A percentile compares a stretch with the other conserved stretches of the same genome.
These are phyloP conservation scores for Penicillium silybi DNA, from an alignment of 495 filamentous ascomycete genomes.

Conservation along the genomic window DNA sequence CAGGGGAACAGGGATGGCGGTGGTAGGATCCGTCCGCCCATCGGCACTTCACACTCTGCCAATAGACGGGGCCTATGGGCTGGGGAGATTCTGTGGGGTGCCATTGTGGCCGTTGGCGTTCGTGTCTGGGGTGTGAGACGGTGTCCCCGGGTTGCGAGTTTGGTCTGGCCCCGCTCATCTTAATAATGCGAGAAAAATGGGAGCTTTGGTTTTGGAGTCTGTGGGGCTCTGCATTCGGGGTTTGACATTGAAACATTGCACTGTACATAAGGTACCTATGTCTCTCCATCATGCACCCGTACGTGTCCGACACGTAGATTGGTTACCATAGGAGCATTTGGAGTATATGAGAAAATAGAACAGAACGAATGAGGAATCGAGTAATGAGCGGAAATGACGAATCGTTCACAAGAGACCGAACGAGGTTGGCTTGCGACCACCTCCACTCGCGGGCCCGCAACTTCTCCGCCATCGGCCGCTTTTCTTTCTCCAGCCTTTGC, in stretches of 20 bases:
- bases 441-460: conserved; percentile 12
- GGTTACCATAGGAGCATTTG: too few relatives aligned
- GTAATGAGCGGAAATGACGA: neutral
- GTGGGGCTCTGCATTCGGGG: neutral
- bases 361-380: too few relatives aligned
- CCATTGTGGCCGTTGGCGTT: neutral
- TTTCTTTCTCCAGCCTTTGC: conserved; percentile 5
- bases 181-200: conserved; percentile 3
- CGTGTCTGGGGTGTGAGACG: neutral
- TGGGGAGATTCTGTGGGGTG: neutral
- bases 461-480: conserved; percentile 19
- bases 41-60: neutral
- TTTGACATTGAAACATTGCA: neutral
- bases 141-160: too few relatives aligned
- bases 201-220: neutral
- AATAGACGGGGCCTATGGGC: neutral
- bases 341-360: too few relatives aligned
- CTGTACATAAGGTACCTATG: too few relatives aligned
- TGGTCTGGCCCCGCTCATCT: conserved; percentile 2
- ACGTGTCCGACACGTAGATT: too few relatives aligned
- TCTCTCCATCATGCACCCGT: too few relatives aligned
- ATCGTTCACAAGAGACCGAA: conserved; percentile 6
- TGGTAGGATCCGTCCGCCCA: neutral
- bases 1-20: neutral
- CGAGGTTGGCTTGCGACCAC: conserved; percentile 11